Percentiles rank a stretch among this genome's conserved stretches.
Evolutionary conservation across 371 early-diverging fungal genomes (phyloP).

Genomic region (Sporodiniella umbellata): DNA sequence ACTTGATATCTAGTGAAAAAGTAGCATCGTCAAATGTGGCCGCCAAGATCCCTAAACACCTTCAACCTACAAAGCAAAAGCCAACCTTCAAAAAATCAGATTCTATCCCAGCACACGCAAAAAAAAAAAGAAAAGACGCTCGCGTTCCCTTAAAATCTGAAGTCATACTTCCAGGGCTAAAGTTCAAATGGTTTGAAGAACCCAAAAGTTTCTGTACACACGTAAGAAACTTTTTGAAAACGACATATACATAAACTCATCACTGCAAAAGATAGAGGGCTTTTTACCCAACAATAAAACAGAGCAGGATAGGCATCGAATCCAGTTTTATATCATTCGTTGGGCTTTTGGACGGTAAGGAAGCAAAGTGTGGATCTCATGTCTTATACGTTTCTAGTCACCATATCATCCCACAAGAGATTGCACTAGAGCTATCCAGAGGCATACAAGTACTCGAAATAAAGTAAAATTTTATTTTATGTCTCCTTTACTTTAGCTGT

Average conservation of each 20-base stretch:
- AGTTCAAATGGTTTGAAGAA: slow-evolving; percentile 7
- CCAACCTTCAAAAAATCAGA: slow-evolving; percentile 3
- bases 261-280: neutral
- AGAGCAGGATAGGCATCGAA: slow-evolving; percentile 11
- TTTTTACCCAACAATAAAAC: slow-evolving; percentile 7
- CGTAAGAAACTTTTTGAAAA: neutral
- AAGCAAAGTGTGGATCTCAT: neutral
- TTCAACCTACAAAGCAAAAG: slow-evolving; percentile 13
- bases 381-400: slow-evolving; percentile 6
- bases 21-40: neutral
- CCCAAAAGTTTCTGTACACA: neutral
- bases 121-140: neutral
- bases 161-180: neutral
- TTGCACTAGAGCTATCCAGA: slow-evolving; percentile 3
- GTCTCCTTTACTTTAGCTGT: neutral
- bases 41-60: slow-evolving; percentile 14
- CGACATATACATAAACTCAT: neutral
- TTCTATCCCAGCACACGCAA: neutral
- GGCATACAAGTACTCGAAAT: slow-evolving; percentile 15
- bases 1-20: neutral
- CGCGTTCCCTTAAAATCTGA: neutral
- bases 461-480: slow-evolving; percentile 6
- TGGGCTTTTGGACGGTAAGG: slow-evolving; percentile 14
- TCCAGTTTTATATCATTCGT: slow-evolving; percentile 13
- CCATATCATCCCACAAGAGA: slow-evolving; percentile 11